Base-by-base conservation (phyloP, 1,284 basidiomycete species). In the Grifola frondosa region DNA sequence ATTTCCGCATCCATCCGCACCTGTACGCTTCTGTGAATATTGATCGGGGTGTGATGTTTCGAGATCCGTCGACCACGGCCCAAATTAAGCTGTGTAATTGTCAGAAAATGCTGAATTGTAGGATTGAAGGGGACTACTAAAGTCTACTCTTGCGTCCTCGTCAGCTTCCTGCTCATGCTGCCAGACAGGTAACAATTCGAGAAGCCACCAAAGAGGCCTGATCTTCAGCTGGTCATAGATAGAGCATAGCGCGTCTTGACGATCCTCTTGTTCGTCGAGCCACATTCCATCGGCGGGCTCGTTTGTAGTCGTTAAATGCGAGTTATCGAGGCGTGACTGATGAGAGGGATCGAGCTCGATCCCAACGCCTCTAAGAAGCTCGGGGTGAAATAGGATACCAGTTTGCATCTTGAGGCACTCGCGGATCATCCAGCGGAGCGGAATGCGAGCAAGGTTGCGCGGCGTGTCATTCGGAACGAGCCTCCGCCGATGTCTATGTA, bases 401-500 rank as follows among this genome's bases (percentile, higher is more conserved):
- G 61, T 63, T 17, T 65, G 51, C 6, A 55, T 46, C 20, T 46
- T 50, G 69, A 80, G 78, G 53, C 73, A 75, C 57, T 82, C 67
- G n/a, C 81, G 73, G 31, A 83, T 68, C 80, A 84, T 83, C 80
- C 81, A 83, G 3, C 80, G 73, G 5, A 83, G 66, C n/a, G 80
- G 66, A 39, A 83, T 81, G 39, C 77, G 72, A 3, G 81, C 77
- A 11, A 82, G 71, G 24, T 72, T 75, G 51, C 79, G 63, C 3
- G 66, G 66, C 1, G 69, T 73, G 31, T 66, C 67, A 55, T 82
- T 80, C 26, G 61, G 59, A 0, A 80, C 78, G 2, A 73, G 11
- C 79, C 74, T 9, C 78, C 78, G 9, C 75, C 75, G 22, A 78
- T 63, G 40, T 81, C 76, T 77, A 48, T 19, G 30, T 23, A 32